phyloP scores from a whole-genome alignment of 345 rosid species.

The Hibiscus trionum region DNA sequence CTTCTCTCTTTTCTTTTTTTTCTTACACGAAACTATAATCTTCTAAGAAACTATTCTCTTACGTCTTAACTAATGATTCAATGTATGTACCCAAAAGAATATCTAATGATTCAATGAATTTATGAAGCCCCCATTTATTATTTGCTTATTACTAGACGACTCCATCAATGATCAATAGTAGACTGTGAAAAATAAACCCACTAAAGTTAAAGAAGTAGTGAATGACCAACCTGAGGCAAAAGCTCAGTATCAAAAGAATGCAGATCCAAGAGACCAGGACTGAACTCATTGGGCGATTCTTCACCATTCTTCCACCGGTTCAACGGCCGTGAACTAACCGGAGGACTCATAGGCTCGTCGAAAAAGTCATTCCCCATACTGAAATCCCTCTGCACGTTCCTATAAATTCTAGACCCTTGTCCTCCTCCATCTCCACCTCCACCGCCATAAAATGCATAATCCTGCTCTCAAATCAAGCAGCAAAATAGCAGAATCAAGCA shows the following conservation, averaged over 20 bases:
- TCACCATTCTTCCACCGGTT: slow-evolving; percentile 64
- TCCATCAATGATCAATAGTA: not conserved
- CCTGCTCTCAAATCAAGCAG: slow-evolving; percentile 35
- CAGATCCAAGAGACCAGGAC: slow-evolving; percentile 96
- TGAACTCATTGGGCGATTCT: slow-evolving; percentile 62
- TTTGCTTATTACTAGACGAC: not conserved
- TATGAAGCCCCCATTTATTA: not conserved
- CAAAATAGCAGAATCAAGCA: slow-evolving; percentile 12
- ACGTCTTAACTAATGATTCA: not conserved
- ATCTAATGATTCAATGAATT: not conserved
- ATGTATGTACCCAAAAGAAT: too few species aligned
- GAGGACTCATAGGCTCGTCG: slow-evolving; percentile 71
- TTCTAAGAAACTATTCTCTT: not conserved
- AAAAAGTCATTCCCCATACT: slow-evolving; percentile 60
- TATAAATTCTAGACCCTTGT: slow-evolving; percentile 54
- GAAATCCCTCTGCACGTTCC: slow-evolving; percentile 59
- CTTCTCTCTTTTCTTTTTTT: too few species aligned
- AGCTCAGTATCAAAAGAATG: slow-evolving; percentile 95
- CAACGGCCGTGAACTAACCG: slow-evolving; percentile 48
- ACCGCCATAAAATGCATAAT: slow-evolving; percentile 66
- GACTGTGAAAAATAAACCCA: not conserved
- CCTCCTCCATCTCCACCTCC: slow-evolving; percentile 46
- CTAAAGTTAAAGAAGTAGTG: not conserved
- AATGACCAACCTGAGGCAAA: slow-evolving; percentile 72
- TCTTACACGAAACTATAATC: not conserved